Evolutionary conservation across 2,329 filamentous ascomycete genomes (phyloP).

Genomic region (Plenodomus lindquistii): DNA sequence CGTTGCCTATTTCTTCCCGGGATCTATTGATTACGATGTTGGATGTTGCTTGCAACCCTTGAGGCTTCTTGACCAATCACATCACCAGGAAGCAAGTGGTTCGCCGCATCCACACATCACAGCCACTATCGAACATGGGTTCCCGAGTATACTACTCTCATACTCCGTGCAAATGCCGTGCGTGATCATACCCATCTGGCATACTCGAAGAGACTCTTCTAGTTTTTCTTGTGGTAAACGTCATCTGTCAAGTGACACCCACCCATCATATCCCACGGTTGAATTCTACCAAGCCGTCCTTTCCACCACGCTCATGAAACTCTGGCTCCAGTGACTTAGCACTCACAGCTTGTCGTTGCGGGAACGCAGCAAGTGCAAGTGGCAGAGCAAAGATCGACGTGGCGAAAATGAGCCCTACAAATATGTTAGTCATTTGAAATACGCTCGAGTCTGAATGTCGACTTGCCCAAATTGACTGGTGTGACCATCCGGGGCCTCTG

Average conservation of each 20-base stretch:
- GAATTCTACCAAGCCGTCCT: constrained; percentile 86
- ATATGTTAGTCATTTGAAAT: constrained; percentile 43
- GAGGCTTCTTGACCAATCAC: constrained; percentile 10
- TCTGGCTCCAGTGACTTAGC: constrained; percentile 79
- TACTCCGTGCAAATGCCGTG: neutral
- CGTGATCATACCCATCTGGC: neutral
- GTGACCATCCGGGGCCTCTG: constrained; percentile 74
- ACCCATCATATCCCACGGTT: constrained; percentile 80
- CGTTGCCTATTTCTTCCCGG: neutral
- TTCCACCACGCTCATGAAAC: constrained; percentile 80
- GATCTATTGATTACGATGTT: neutral
- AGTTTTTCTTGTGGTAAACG: neutral
- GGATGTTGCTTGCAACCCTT: neutral
- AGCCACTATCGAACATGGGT: neutral
- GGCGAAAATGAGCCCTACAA: constrained; percentile 69
- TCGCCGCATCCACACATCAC: constrained; percentile 15
- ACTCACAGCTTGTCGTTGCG: constrained; percentile 81
- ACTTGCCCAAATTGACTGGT: constrained; percentile 76
- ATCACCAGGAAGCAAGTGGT: constrained; percentile 13
- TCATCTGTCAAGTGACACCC: constrained; percentile 1
- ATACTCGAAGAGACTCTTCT: neutral
- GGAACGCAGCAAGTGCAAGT: constrained; percentile 87
- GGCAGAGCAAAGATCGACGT: constrained; percentile 90
- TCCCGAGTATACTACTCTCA: neutral
- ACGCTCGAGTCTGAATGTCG: constrained; percentile 66